Percentiles rank a stretch among this genome's conserved stretches.
These are phyloP conservation scores for Colletotrichum lupini DNA, from an alignment of 2,329 filamentous ascomycete genomes.

Conservation along the genomic window DNA sequence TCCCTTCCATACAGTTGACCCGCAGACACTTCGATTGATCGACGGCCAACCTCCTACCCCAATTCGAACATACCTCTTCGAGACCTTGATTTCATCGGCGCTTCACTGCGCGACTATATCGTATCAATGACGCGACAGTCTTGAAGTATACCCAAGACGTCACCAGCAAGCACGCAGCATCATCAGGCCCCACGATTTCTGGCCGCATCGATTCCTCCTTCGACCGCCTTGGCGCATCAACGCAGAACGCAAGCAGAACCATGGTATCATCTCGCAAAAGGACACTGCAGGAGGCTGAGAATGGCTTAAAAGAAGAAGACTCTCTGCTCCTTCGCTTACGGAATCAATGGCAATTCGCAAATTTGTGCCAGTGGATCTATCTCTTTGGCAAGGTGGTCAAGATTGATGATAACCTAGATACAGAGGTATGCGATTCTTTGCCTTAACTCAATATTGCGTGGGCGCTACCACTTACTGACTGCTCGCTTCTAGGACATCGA, in stretches of 20 bases:
- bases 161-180: neutral
- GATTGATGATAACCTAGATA: conserved; percentile 87
- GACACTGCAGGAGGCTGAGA: conserved; percentile 55
- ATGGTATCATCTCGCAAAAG: conserved; percentile 63
- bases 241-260: conserved; percentile 9
- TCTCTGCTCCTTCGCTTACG: conserved; percentile 75
- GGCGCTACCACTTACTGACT: neutral
- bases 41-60: neutral
- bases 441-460: neutral
- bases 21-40: neutral
- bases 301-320: conserved; percentile 43
- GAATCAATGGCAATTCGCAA: conserved; percentile 96
- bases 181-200: neutral
- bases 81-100: neutral
- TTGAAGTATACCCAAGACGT: neutral
- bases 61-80: neutral
- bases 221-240: neutral
- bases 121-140: conserved; percentile 20
- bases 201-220: neutral
- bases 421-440: conserved; percentile 74
- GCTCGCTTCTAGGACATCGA: conserved; percentile 77
- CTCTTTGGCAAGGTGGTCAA: conserved; percentile 91
- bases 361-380: conserved; percentile 91
- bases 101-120: neutral
- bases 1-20: neutral